A percentile compares a stretch with the other conserved stretches of the same genome.
phyloP scores from a whole-genome alignment of 140 eudicot species.

The Senecio squalidus region DNA sequence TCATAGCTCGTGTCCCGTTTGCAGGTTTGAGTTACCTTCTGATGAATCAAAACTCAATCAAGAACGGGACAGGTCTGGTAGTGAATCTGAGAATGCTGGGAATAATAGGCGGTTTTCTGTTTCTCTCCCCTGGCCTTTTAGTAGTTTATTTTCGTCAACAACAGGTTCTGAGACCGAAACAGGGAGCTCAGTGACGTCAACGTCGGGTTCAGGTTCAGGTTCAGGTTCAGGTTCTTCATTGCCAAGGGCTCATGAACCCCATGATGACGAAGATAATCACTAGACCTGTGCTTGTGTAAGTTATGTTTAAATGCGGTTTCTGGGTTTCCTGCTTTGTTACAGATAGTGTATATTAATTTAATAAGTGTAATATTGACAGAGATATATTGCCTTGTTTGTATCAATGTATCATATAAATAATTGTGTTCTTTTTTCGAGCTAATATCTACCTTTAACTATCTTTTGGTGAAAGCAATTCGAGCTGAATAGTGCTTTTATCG shows the following conservation, averaged over 20 bases:
- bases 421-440: not conserved
- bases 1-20: constrained; percentile 87
- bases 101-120: constrained; percentile 44
- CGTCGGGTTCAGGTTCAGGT: constrained; percentile 33
- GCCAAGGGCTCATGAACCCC: constrained; percentile 12
- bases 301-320: not conserved
- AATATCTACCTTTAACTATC: too few relatives aligned
- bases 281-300: constrained; percentile 23
- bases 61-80: constrained; percentile 12
- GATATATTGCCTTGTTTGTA: constrained; percentile 6
- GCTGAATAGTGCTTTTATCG: too few relatives aligned
- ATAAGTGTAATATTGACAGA: constrained; percentile 35
- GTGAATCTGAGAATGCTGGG: constrained; percentile 26
- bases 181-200: constrained; percentile 32
- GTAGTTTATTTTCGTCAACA: constrained; percentile 51
- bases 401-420: constrained; percentile 13
- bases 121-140: constrained; percentile 79
- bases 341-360: constrained; percentile 20
- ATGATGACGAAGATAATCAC: constrained; percentile 17
- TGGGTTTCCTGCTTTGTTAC: constrained; percentile 23
- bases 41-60: constrained; percentile 52
- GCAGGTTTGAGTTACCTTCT: constrained; percentile 64
- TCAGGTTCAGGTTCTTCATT: constrained; percentile 11
- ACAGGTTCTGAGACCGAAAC: constrained; percentile 32
- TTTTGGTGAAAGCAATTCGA: too few relatives aligned